Evolutionary conservation across 1,284 basidiomycete genomes (phyloP), one percentile per base, ranked within the genome.

Genomic region (Pseudozyma pruni): DNA sequence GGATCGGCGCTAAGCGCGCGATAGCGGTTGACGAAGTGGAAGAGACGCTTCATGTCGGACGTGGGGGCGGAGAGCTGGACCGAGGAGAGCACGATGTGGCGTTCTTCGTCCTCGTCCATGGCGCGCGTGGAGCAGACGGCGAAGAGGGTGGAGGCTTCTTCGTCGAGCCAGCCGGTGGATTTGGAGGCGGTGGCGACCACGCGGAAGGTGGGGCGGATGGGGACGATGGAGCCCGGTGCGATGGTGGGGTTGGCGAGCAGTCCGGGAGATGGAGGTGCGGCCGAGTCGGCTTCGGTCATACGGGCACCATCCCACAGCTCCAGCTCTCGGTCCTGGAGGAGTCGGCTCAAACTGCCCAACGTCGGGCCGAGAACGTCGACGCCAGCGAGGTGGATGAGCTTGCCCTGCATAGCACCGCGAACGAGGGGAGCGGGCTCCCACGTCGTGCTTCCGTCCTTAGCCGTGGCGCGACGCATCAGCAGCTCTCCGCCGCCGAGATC

Each of bases 341-440:
- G 55, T n/a, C 80, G 64, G 0, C 74, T 50, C 4, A 84, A 47
- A 40, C 69, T 74, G 17, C 75, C 75, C 11, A 82, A 58, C 8
- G 82, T 84, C 6, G 82, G 60, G 3, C 83, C 83, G 9, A 84
- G 67, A 14, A 83, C 79, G 40, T 84, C 83, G 31, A 83, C 73
- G 5, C 83, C 83, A 8, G 82, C 81, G n/a, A 84, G 69, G 47
- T 83, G 81, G 25, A 84, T 79, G 8, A 84, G 66, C 31, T 73
- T 72, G 22, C 81, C 83, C n/a, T 74, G 61, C 53, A 77, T 67
- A n/a, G 81, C 79, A n/a, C 79, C 81, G 7, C 57, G 44, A 4
- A 76, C 70, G 3, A 84, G 60, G 9, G 78, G 73, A 25, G 77
- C 75, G 2, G 80, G 75, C 55, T 79, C 76, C 78, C 80, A 83